Evolutionary conservation across 2,329 filamentous ascomycete species (phyloP).

Genomic region (Colletotrichum incanum): DNA sequence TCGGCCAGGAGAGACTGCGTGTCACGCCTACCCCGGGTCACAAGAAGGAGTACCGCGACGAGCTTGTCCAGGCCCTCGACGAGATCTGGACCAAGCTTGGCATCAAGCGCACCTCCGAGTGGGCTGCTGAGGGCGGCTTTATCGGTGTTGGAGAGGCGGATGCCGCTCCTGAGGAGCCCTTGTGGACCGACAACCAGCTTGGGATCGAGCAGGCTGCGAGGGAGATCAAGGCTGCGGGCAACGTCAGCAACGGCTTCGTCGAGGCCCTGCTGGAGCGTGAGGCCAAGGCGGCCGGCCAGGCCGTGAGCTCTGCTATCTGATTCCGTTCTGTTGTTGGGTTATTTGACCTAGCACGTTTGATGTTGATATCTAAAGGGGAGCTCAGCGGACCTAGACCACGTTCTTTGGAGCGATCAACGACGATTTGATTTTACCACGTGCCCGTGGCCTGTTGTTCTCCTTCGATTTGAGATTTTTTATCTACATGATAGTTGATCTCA

Average conservation of each 20-base stretch:
- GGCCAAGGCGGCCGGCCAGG: constrained; percentile 52
- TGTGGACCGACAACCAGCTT: constrained; percentile 94
- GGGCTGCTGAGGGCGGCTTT: constrained; percentile 92
- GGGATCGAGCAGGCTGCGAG: constrained; percentile 78
- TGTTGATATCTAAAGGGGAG: constrained; percentile 39
- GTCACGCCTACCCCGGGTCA: constrained; percentile 98
- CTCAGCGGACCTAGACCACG: constrained; percentile 45
- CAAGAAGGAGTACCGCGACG: constrained; percentile 85
- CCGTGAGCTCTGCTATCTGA: constrained; percentile 49
- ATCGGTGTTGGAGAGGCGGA: constrained; percentile 89
- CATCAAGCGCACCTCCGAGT: constrained; percentile 94
- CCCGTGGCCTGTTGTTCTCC: constrained; percentile 35
- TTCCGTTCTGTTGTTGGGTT: constrained; percentile 26
- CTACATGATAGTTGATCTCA: constrained; percentile 27
- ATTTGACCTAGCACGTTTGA: constrained; percentile 13
- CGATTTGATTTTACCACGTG: constrained; percentile 20
- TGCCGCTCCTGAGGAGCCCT: constrained; percentile 74
- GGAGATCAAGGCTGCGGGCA: constrained; percentile 69
- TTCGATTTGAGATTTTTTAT: constrained; percentile 34
- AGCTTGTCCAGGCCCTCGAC: constrained; percentile 88
- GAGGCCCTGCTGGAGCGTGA: constrained; percentile 74
- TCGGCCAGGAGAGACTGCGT: constrained; percentile 96
- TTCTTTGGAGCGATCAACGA: constrained; percentile 52
- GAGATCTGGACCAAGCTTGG: constrained; percentile 89
- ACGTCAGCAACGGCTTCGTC: constrained; percentile 62